Evolutionary conservation across 2,329 filamentous ascomycete genomes (phyloP).

Genomic region (Davidsoniella neocaledoniae): DNA sequence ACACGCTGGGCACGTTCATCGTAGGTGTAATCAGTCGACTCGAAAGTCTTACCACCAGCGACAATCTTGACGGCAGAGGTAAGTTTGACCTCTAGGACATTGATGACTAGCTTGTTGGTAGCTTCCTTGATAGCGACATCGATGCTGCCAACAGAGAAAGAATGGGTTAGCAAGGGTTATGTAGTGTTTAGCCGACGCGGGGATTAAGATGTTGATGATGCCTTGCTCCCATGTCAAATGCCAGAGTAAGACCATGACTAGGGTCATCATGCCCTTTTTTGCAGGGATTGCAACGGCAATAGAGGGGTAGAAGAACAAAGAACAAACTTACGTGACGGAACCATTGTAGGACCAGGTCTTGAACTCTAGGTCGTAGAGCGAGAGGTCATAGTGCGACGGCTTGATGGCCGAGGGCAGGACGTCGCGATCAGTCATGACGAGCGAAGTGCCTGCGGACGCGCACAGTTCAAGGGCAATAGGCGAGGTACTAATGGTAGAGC

Average conservation of each 20-base stretch:
- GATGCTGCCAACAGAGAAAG: conserved; percentile 35
- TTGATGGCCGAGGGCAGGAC: conserved; percentile 50
- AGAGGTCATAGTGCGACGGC: conserved; percentile 72
- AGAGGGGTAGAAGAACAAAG: neutral
- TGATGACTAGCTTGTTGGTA: conserved; percentile 65
- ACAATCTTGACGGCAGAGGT: conserved; percentile 41
- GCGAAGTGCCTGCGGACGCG: conserved; percentile 13
- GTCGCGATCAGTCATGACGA: conserved; percentile 41
- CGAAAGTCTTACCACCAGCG: conserved; percentile 18
- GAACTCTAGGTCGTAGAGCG: conserved; percentile 68
- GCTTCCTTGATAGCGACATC: conserved; percentile 53
- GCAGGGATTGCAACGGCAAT: neutral
- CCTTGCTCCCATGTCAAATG: too few species aligned
- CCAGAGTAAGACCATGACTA: too few species aligned
- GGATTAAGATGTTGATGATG: too few species aligned
- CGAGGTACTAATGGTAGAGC: conserved; percentile 17
- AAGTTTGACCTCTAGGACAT: conserved; percentile 70
- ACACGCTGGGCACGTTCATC: conserved; percentile 72
- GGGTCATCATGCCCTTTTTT: neutral
- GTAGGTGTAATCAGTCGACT: conserved; percentile 53
- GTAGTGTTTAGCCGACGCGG: too few species aligned
- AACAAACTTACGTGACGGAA: conserved; percentile 39
- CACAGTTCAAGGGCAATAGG: conserved; percentile 15
- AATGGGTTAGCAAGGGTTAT: neutral
- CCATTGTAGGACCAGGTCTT: conserved; percentile 62